Evolutionary conservation across 495 filamentous ascomycete genomes (phyloP).

Genomic region (Aspergillus asperescens): DNA sequence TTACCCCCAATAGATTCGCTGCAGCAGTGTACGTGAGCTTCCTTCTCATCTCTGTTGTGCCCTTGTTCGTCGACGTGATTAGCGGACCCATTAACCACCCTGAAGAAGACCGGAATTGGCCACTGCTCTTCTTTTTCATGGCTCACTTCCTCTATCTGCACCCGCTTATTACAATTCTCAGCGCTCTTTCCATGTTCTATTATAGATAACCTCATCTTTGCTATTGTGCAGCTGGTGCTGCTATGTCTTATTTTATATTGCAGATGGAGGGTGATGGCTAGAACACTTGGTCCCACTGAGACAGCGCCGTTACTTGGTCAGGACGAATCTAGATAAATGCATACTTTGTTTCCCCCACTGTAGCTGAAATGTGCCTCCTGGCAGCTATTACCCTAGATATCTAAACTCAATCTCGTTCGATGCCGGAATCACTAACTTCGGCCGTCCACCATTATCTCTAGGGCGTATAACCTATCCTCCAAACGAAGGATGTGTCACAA

Average conservation of each 20-base stretch:
- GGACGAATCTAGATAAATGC: not conserved
- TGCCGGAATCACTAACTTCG: not conserved
- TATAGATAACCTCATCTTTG: not conserved
- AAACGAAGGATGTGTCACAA: not conserved
- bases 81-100: not conserved
- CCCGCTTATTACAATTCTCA: not conserved
- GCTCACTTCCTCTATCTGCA: not conserved
- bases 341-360: no score
- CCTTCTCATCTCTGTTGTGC: not conserved
- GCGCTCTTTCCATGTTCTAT: not conserved
- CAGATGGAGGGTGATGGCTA: not conserved
- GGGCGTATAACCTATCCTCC: not conserved
- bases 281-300: not conserved
- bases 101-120: not conserved
- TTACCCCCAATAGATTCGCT: not conserved
- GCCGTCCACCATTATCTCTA: not conserved
- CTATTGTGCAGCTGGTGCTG: not conserved
- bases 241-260: not conserved
- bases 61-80: not conserved
- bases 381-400: no score
- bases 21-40: not conserved
- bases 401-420: not conserved
- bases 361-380: no score
- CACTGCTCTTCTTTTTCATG: not conserved
- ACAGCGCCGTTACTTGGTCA: not conserved